Base-by-base conservation (phyloP, 78 protist species). In the Chrysochromulina tobinii region DNA sequence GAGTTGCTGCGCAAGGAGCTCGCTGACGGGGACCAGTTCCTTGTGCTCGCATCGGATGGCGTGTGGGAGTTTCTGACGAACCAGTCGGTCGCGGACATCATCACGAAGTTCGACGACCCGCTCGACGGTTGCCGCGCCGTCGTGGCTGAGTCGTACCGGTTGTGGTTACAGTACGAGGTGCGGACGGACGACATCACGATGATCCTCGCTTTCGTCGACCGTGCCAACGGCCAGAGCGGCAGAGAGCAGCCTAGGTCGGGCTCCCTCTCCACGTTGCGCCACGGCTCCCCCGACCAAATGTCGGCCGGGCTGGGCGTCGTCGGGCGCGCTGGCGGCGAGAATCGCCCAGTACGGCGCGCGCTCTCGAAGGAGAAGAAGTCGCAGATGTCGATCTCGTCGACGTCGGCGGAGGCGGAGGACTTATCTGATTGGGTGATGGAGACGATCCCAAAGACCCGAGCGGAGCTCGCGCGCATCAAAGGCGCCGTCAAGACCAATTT, bases 81-180 rank as follows among this genome's bases (percentile, higher is more conserved):
- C 25, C 84, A 75, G 59, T 2, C 53, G 17, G 84, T 50, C 27
- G n/a, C 84, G 27, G 84, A 75, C 84, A 75, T 75, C 11, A 50
- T 75, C 57, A 6, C 12, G 23, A 50, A 75, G 58, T 75, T 38
- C 58, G n/a, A 38, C 3, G 84, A 75, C 57, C 84, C 84, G 0
- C 57, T 75, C 59, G 84, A 75, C 58, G 84, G 23, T 21, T 50
- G 53, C 53, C 84, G 84, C n/a, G 84, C 84, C 9, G 55, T 75
- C 57, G 84, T 75, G n/a, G 84, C 84, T 14, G 84, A 75, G 84
- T 21, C 84, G 21, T 75, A 75, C 57, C 84, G 84, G 27, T 14
- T 75, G 84, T 75, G 84, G 84, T 58, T 75, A 23, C 84, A 75
- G n/a, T 75, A 50, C 25, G 84, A 75, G 84, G 58, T 75, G 25